Percentiles rank a stretch among this genome's conserved stretches.
Evolutionary conservation across 2,329 filamentous ascomycete genomes (phyloP).

Genomic region (Juglanconis oblonga): DNA sequence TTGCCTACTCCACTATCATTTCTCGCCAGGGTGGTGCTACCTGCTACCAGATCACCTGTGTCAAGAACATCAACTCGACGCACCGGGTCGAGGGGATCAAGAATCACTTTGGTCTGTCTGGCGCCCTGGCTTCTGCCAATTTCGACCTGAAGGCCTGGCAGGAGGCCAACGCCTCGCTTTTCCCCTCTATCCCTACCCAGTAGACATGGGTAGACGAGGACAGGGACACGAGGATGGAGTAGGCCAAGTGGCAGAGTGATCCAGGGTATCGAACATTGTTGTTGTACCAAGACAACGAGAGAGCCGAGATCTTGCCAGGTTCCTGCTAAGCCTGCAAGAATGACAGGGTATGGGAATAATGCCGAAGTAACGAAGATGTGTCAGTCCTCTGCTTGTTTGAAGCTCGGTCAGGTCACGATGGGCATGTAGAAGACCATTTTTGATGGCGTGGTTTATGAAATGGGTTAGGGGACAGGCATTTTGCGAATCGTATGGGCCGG

Average conservation of each 20-base stretch:
- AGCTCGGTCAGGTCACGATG: not conserved
- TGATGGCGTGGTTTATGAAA: not conserved
- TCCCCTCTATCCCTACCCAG: conserved; percentile 27
- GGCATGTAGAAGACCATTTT: not conserved
- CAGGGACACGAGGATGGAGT: not conserved
- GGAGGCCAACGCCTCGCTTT: conserved; percentile 28
- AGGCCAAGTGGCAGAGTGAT: not conserved
- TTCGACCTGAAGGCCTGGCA: conserved; percentile 33
- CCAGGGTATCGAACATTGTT: not conserved
- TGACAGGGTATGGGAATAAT: not conserved
- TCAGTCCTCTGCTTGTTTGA: not conserved
- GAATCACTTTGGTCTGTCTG: conserved; percentile 66
- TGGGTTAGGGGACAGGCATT: not conserved
- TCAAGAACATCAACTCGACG: conserved; percentile 87
- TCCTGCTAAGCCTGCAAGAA: not conserved
- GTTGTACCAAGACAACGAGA: not conserved
- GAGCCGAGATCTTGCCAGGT: not conserved
- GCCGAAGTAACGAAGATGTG: not conserved
- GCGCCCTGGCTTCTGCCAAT: conserved; percentile 45
- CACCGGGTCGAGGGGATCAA: conserved; percentile 75
- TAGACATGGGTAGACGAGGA: conserved; percentile 16
- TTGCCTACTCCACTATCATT: conserved; percentile 79
- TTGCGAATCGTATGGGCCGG: not conserved
- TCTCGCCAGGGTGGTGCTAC: conserved; percentile 81
- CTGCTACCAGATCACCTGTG: conserved; percentile 81